Evolutionary conservation across 2,329 filamentous ascomycete genomes (phyloP), one percentile per base, ranked within the genome.

Genomic region (Capronia americana): DNA sequence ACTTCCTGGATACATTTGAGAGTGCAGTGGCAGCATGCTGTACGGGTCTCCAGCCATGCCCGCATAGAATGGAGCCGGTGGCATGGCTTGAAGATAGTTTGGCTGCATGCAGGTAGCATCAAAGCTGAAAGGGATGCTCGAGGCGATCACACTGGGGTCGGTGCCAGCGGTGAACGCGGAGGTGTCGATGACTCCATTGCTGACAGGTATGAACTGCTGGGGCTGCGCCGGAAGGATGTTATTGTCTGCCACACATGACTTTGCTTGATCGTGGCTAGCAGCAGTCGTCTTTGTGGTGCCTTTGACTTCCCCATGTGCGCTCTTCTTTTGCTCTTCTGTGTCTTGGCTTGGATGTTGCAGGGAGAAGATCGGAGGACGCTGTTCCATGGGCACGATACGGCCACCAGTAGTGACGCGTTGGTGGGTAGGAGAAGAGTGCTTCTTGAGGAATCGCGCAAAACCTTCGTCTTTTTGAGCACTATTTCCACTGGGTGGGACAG

Each of bases 351-450:
- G 11, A 5, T 57, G 46, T 38, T 46, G 48, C 44, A 78, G 69
- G 50, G 75, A 75, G 67, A 78, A 77, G 65, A 78, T 74, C 4
- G 80, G 79, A 61, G 75, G 76, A 26, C 77, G 73, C 34, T 76
- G 74, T 41, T 76, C 74, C 77, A 82, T 81, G n/a, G 81, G 80
- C 41, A 84, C 80, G 30, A 84, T 82, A 48, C 77, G 77, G 8
- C 82, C 82, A 24, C 81, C 81, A 64, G 82, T 80, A 46, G 81
- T 83, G 57, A 84, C 82, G 59, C 81, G 79, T 59, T 83, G 79
- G 65, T 82, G 79, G 38, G 77, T 81, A n/a, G 81, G 81, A 41
- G 82, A 83, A 7, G 80, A 76, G 65, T 83, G 81, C 59, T 81
- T 76, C 71, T 79, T 79, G 8, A 84, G 74, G 64, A 83, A 84